Evolutionary conservation across 2,329 filamentous ascomycete species (phyloP), one percentile per base, ranked within the genome.

Genomic region (Cladosporium sp.): DNA sequence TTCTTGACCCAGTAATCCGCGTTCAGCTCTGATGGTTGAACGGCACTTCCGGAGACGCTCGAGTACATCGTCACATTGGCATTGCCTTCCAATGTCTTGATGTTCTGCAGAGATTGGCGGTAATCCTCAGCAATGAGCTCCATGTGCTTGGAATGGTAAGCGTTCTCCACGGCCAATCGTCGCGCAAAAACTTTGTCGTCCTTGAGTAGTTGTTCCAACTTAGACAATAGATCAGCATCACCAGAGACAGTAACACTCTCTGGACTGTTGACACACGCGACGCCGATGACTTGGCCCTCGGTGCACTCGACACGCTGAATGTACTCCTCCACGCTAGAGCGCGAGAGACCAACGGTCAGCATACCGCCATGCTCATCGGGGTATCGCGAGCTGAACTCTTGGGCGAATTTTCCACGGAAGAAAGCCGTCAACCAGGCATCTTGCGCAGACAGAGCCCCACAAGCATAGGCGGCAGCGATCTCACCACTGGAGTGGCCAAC

Each of bases 1-100:
- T 84, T 84, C 29, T 79, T 72, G 0, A 64, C 70, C 82, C 82
- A 84, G 70, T 84, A 83, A 0, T 33, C 26, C 28, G 62, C 21
- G 18, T 23, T 16, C 8, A 33, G 21, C n/a, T 49, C 46, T 2
- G 23, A 28, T 26, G 50, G 26, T 29, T 28, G 16, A 35, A 11
- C 12, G 33, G 7, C 11, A 12, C 8, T 11, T 11, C 33, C 33
- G 3, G 33, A 11, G 11, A 35, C 33, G 12, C 8, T 11, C 33
- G 33, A 35, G 11, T 35, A 35, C 33, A 35, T 35, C 8, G 33
- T 35, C 8, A 35, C 11, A 12, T 35, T 35, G 33, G 33, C 8
- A 12, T 35, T 35, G 7, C 33, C 33, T 11, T 11, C 8, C 33
- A 35, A 35, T 3, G 33, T 35, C 8, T 35, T 18, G 23, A 31